Base-by-base conservation (phyloP, 2,329 filamentous ascomycete genomes). In the Hypoxylon sp. region DNA sequence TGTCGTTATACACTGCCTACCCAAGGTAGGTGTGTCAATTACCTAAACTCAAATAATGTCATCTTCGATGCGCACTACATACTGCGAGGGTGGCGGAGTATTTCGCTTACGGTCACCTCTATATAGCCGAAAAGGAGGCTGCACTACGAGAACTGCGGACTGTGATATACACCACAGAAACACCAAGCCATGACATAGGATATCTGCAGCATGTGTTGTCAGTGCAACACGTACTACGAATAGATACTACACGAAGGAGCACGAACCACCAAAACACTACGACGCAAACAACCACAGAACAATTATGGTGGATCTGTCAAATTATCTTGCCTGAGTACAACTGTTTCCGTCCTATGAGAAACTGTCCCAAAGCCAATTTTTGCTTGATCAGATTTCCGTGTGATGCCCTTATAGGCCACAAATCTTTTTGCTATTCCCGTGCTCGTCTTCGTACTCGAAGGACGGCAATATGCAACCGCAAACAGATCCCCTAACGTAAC, bases 271-370 rank as follows among this genome's bases (percentile, higher is more conserved):
- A 24, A 24, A 47, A 5, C 20, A 6, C 6, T 20, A 53, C 47
- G 17, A 49, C 13, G 11, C 26, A 13, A 47, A 13, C 26, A 47
- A 34, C 37, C 30, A 46, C 39, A 41, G 11, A 13, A 6, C 2
- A 24, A 32, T 15, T 26, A 51, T 28, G 15, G 24, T 46, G 26
- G 6, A 32, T 37, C 56, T 41, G 56, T 59, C 37, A 39, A 55
- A 32, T 63, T 26, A 59, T 56, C 24, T 68, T 68, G 58, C 46
- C 52, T 32, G 64, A 65, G 65, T 57, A 68, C 20, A 17, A 64
- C 15, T 62, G 66, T 68, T 68, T 56, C 68, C 46, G 63, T 70
- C 66, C 59, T 68, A 68, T 70, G 56, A 70, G 66, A 70, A 70
- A 70, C 66, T 11, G n/a, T n/a, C 56, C 61, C 58, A 48, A 56